These are phyloP conservation scores for Phytophthora pinifolia DNA, from an alignment of 352 stramenopile genomes.

Conservation along the genomic window DNA sequence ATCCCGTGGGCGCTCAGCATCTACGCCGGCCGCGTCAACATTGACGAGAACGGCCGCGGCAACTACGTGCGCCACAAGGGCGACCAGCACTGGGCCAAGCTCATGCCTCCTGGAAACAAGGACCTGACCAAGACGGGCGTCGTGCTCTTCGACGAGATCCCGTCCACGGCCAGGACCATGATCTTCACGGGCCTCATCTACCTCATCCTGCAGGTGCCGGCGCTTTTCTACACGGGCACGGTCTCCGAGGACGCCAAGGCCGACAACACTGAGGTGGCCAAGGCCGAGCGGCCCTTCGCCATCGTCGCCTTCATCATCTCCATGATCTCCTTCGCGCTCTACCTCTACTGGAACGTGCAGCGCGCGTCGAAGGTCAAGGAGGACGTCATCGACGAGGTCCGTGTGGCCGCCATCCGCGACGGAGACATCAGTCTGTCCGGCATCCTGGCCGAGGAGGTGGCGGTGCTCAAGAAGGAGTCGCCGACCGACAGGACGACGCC, in stretches of 20 bases:
- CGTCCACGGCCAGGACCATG: slow-evolving; percentile 91
- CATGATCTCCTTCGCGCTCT: slow-evolving; percentile 89
- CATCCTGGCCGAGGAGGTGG: slow-evolving; percentile 76
- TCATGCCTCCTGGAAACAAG: slow-evolving; percentile 76
- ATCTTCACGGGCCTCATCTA: slow-evolving; percentile 94
- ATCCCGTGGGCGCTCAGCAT: slow-evolving; percentile 96
- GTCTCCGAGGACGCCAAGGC: slow-evolving; percentile 54
- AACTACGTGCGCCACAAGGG: slow-evolving; percentile 86
- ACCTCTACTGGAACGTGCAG: slow-evolving; percentile 92
- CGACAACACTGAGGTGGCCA: slow-evolving; percentile 70
- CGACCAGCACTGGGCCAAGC: slow-evolving; percentile 79
- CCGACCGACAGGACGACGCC: slow-evolving; percentile 48
- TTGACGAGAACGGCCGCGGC: slow-evolving; percentile 84
- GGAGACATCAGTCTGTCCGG: slow-evolving; percentile 81
- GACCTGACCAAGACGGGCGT: slow-evolving; percentile 73
- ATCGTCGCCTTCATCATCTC: slow-evolving; percentile 88
- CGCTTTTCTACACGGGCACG: slow-evolving; percentile 88
- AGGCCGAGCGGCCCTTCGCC: slow-evolving; percentile 89
- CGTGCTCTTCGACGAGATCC: slow-evolving; percentile 87
- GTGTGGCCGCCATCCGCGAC: slow-evolving; percentile 65
- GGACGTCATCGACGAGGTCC: slow-evolving; percentile 71
- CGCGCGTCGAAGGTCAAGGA: slow-evolving; percentile 68
- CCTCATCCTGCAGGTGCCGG: slow-evolving; percentile 94
- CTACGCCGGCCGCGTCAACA: slow-evolving; percentile 93
- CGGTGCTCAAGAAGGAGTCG: slow-evolving; percentile 55